phyloP scores from a whole-genome alignment of 208 protist genomes.

The Trypanosoma rangeli region DNA sequence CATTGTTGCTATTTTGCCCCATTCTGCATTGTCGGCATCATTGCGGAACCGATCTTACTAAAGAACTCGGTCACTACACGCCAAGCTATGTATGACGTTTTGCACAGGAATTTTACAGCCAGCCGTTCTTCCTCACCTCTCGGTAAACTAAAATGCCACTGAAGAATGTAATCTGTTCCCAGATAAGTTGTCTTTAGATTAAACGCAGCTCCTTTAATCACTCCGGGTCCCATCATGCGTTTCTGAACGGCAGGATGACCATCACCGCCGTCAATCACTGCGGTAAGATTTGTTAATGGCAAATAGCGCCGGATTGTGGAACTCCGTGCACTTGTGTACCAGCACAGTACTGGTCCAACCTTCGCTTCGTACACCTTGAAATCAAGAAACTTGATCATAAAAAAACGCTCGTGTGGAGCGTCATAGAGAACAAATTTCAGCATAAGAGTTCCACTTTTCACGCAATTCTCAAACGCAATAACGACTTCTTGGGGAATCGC shows the following conservation, averaged over 20 bases:
- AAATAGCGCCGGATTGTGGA: conserved; percentile 59
- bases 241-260: conserved; percentile 50
- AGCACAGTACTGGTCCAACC: conserved; percentile 49
- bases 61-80: conserved; percentile 69
- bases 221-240: conserved; percentile 37
- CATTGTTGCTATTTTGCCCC: neutral
- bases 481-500: conserved; percentile 61
- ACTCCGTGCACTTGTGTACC: conserved; percentile 40
- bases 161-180: conserved; percentile 47
- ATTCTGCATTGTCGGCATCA: neutral
- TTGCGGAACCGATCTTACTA: conserved; percentile 35
- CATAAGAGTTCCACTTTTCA: conserved; percentile 46
- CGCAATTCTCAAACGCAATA: conserved; percentile 69
- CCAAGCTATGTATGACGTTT: conserved; percentile 51
- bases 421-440: conserved; percentile 54
- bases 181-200: conserved; percentile 36
- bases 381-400: conserved; percentile 62
- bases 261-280: conserved; percentile 38
- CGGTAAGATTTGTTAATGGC: conserved; percentile 49
- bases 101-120: conserved; percentile 50
- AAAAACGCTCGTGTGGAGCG: conserved; percentile 60
- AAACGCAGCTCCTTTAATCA: conserved; percentile 35
- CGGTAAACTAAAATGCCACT: conserved; percentile 54
- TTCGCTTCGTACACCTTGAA: conserved; percentile 12
- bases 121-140: conserved; percentile 46